Conservation (phyloP, 2,329 filamentous ascomycete species). For the Emmonsia crescens region DNA sequence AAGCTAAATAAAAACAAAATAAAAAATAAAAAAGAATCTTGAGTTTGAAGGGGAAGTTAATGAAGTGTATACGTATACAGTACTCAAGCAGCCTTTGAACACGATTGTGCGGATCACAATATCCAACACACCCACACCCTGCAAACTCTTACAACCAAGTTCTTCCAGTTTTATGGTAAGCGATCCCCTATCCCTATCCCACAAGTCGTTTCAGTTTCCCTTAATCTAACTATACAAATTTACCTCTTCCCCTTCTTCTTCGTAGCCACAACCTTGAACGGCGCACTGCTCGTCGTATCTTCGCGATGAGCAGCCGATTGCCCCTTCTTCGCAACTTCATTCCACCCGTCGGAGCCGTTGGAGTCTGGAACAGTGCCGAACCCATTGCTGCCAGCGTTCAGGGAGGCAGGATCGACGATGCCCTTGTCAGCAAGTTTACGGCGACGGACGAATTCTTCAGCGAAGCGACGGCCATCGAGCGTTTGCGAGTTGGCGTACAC, state of each 20-base stretch:
- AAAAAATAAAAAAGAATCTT: too few relatives aligned
- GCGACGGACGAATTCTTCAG: slow-evolving; percentile 85
- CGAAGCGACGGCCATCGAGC: slow-evolving; percentile 86
- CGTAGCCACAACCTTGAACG: slow-evolving; percentile 81
- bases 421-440: slow-evolving; percentile 91
- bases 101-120: too few relatives aligned
- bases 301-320: slow-evolving; percentile 39
- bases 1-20: too few relatives aligned
- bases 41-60: too few relatives aligned
- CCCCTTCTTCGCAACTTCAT: slow-evolving; percentile 93
- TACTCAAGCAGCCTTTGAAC: too few relatives aligned
- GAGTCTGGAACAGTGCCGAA: slow-evolving; percentile 32
- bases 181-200: background rate
- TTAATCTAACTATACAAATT: slow-evolving; percentile 9
- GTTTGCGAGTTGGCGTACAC: slow-evolving; percentile 80
- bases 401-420: slow-evolving; percentile 55
- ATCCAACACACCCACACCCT: too few relatives aligned
- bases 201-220: background rate
- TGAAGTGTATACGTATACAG: too few relatives aligned
- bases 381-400: slow-evolving; percentile 41
- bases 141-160: background rate
- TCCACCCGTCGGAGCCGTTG: slow-evolving; percentile 65
- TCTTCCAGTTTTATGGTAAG: background rate
- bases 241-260: slow-evolving; percentile 85
- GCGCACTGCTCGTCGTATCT: slow-evolving; percentile 39